A percentile compares a stretch with the other conserved stretches of the same genome.
phyloP scores from a whole-genome alignment of 2,329 filamentous ascomycete species.

The Ascochyta fabae region DNA sequence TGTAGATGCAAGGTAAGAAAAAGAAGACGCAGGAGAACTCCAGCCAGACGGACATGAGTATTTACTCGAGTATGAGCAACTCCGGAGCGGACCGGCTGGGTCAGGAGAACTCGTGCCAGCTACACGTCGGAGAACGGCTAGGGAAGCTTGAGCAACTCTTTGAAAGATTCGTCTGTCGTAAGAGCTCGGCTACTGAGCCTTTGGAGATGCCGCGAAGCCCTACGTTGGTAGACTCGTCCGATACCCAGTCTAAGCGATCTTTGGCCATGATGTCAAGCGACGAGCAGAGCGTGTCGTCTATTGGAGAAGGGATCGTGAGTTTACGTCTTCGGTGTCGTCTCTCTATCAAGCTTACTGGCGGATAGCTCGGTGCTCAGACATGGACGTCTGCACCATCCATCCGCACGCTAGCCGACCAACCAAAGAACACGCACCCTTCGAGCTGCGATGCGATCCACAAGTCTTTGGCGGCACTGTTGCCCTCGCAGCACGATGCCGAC shows the following conservation, averaged over 20 bases:
- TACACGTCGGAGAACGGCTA: slow-evolving; percentile 43
- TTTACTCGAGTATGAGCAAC: slow-evolving; percentile 20
- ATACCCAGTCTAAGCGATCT: slow-evolving; percentile 28
- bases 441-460: slow-evolving; percentile 29
- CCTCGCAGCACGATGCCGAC: slow-evolving; percentile 46
- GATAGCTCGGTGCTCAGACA: slow-evolving; percentile 37
- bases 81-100: slow-evolving; percentile 23
- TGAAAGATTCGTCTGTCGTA: slow-evolving; percentile 46
- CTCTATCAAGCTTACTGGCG: slow-evolving; percentile 17
- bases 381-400: slow-evolving; percentile 43
- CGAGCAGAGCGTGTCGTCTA: slow-evolving; percentile 34
- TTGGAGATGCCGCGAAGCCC: slow-evolving; percentile 25
- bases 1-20: slow-evolving; percentile 39
- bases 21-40: slow-evolving; percentile 29
- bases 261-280: slow-evolving; percentile 32
- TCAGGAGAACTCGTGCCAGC: slow-evolving; percentile 31
- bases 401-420: slow-evolving; percentile 29
- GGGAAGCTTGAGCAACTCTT: slow-evolving; percentile 46
- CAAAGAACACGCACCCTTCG: slow-evolving; percentile 14
- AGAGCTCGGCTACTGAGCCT: slow-evolving; percentile 20
- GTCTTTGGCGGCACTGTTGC: slow-evolving; percentile 36
- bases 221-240: slow-evolving; percentile 27
- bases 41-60: slow-evolving; percentile 22
- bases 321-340: neutral
- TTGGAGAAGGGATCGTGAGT: slow-evolving; percentile 43